phyloP scores from a whole-genome alignment of 2,329 filamentous ascomycete genomes.

The Pestalotiopsis sp. region DNA sequence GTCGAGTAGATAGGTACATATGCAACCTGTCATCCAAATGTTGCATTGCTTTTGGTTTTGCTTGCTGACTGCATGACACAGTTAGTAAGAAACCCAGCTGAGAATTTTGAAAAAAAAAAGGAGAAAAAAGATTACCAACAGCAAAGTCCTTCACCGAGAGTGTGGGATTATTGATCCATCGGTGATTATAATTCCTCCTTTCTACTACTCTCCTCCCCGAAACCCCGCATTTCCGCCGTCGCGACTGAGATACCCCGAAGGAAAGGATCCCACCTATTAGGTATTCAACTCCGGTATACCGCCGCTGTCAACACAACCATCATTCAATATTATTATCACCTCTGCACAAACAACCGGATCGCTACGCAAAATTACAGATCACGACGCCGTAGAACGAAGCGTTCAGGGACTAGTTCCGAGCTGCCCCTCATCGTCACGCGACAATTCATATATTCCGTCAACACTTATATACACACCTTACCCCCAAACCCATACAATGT shows the following conservation, averaged over 20 bases:
- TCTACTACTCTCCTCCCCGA: not conserved
- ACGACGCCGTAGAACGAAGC: too few species aligned
- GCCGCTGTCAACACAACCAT: not conserved
- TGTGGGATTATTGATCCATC: not conserved
- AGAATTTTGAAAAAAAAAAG: not conserved
- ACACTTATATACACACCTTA: not conserved
- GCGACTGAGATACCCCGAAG: not conserved
- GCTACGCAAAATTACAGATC: too few species aligned
- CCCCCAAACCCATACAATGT: slow-evolving; percentile 9
- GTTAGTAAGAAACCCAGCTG: too few species aligned
- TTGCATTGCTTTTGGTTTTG: not conserved
- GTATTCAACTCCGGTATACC: not conserved
- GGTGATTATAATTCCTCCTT: not conserved
- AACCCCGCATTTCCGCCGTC: not conserved
- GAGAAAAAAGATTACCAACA: not conserved
- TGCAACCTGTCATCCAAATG: too few species aligned
- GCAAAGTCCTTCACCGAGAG: not conserved
- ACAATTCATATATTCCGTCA: not conserved
- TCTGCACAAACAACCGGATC: not conserved
- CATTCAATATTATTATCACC: not conserved
- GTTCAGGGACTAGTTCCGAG: too few species aligned
- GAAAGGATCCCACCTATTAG: not conserved
- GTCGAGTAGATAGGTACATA: too few species aligned
- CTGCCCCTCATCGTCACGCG: too few species aligned
- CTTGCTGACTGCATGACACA: not conserved